Evolutionary conservation across 2,329 filamentous ascomycete genomes (phyloP), one percentile per base, ranked within the genome.

Genomic region (Chrysoporthe puriensis): DNA sequence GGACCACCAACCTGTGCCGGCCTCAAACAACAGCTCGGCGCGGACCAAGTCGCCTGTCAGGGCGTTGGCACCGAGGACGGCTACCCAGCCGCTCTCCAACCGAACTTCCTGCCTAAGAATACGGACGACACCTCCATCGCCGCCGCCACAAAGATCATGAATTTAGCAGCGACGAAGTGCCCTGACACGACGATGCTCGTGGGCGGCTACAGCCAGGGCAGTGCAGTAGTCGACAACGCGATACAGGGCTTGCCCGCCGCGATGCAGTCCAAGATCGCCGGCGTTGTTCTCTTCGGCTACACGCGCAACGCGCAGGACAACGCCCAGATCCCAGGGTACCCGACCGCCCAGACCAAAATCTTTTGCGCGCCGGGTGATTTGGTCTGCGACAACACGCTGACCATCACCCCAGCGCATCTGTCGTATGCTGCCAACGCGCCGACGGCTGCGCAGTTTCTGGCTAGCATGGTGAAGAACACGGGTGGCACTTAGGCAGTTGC

Each of bases 131-230:
- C 54, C 36, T 73, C 72, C n/a, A 78, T 79, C 62, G 34, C 71
- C 2, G 76, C 72, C 18, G 77, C 76, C 0, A 73, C 71, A 16
- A 61, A 69, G 7, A 73, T 77, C 52, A 75, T 79, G 64, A 63
- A 74, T 13, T 46, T 73, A 50, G 75, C 77, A 2, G 40, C 66
- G 21, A 71, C 68, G 16, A 74, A 78, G 64, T 79, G 77, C 62
- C 76, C 77, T 0, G 68, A 77, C 13, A 72, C 76, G 3, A 72
- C 75, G 50, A 76, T 79, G 46, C 71, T 79, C 8, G 73, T 77
- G 1, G 76, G 74, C 66, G 77, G 76, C 62, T 66, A 66, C 69
- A 70, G 66, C 26, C 65, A 79, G 72, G 77, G 77, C 46, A 74
- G 72, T 14, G 77, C 77, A 6, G 76, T 79, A 64, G 75, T 78